Conservation (phyloP, 345 rosid genomes). For the Erucastrum elatum region DNA sequence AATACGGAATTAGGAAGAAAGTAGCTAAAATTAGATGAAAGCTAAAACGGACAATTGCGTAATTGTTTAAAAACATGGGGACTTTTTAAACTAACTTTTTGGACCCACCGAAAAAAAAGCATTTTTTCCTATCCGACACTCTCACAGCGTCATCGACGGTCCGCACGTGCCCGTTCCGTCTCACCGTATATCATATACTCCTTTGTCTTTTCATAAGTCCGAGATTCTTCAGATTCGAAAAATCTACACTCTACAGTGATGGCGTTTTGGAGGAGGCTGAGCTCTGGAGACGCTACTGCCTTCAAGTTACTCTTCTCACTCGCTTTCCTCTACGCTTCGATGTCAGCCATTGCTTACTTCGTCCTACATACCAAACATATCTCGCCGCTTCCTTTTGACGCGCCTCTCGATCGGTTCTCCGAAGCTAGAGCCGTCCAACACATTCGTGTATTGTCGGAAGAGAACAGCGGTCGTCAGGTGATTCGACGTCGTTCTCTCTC, state of each 20-base stretch:
- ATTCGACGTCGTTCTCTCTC: conserved; percentile 22
- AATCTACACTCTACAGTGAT: conserved; percentile 11
- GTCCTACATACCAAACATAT: conserved; percentile 62
- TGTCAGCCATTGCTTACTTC: conserved; percentile 61
- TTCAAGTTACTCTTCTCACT: conserved; percentile 62
- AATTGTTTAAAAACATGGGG: neutral
- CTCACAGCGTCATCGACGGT: neutral
- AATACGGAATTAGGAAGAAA: neutral
- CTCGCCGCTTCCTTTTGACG: conserved; percentile 64
- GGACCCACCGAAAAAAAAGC: neutral
- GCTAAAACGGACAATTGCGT: neutral
- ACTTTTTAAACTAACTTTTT: neutral
- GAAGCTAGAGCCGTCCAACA: conserved; percentile 91
- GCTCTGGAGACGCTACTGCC: conserved; percentile 55
- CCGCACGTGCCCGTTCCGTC: neutral
- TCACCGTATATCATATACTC: neutral
- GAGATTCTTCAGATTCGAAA: neutral
- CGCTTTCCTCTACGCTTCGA: conserved; percentile 58
- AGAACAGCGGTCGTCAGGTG: conserved; percentile 90
- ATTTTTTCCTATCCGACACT: neutral
- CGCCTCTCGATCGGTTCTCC: conserved; percentile 87
- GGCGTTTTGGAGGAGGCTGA: conserved; percentile 51
- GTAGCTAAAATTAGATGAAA: neutral
- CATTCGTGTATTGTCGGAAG: conserved; percentile 67
- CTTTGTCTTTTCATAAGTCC: no score